Conservation (phyloP, 371 early-diverging fungal genomes). For the Mortierella sp. region DNA sequence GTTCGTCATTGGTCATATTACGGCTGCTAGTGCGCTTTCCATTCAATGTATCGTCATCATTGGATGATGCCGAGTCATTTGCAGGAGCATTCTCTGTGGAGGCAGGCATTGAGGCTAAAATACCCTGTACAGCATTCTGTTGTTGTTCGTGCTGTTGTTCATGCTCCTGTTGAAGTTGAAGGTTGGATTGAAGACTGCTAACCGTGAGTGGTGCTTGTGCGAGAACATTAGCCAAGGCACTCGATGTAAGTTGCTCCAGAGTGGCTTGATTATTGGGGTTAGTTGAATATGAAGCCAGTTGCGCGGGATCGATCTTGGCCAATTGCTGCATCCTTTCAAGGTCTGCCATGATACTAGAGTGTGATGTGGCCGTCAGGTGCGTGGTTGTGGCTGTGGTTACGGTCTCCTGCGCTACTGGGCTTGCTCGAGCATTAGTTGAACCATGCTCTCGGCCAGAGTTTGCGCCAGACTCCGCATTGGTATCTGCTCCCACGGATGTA, state of each 20-base stretch:
- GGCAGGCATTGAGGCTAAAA: constrained; percentile 27
- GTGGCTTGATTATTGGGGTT: constrained; percentile 57
- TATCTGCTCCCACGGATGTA: background rate
- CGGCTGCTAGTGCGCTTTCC: constrained; percentile 58
- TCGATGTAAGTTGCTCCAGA: constrained; percentile 52
- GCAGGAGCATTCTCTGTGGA: constrained; percentile 12
- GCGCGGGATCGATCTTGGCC: constrained; percentile 53
- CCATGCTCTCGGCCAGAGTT: background rate
- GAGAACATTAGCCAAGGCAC: constrained; percentile 52
- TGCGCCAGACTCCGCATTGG: background rate
- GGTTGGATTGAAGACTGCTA: constrained; percentile 30
- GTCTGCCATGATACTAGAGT: constrained; percentile 53
- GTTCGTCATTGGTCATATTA: constrained; percentile 74
- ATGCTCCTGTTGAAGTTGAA: constrained; percentile 37
- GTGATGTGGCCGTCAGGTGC: constrained; percentile 32
- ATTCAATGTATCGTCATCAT: constrained; percentile 37
- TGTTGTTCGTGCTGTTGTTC: constrained; percentile 32
- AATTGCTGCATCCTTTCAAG: constrained; percentile 50
- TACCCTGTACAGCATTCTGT: constrained; percentile 40
- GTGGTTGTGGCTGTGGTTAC: constrained; percentile 27
- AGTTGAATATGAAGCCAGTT: constrained; percentile 50
- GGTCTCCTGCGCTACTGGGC: constrained; percentile 22
- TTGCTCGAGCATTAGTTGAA: constrained; percentile 4
- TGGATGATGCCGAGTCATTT: constrained; percentile 33
- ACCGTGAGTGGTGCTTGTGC: constrained; percentile 40